Conservation (phyloP, 1,284 basidiomycete genomes). For the Pterulicium gracile region DNA sequence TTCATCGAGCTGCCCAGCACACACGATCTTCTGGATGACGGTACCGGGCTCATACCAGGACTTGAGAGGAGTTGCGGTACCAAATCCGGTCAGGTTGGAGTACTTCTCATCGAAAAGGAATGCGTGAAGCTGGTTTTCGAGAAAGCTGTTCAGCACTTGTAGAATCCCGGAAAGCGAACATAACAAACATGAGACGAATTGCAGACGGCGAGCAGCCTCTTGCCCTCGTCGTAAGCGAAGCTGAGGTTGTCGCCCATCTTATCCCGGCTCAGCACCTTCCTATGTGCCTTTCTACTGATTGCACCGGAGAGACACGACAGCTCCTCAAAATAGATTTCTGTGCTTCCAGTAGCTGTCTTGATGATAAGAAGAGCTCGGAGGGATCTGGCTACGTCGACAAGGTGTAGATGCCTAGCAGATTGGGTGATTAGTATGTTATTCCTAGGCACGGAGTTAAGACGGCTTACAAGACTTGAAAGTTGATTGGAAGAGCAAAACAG, state of each 20-base stretch:
- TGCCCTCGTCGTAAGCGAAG: conserved; percentile 39
- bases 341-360: background rate
- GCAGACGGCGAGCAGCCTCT: conserved; percentile 33
- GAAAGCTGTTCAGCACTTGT: background rate
- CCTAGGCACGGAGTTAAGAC: background rate
- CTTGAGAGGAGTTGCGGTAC: conserved; percentile 27
- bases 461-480: background rate
- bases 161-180: background rate
- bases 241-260: conserved; percentile 32
- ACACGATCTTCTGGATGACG: conserved; percentile 23
- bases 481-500: background rate
- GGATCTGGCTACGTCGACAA: background rate
- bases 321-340: background rate
- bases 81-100: conserved; percentile 22
- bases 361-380: background rate
- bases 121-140: conserved; percentile 27
- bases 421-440: too few species aligned
- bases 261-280: conserved; percentile 18
- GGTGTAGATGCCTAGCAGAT: too few species aligned
- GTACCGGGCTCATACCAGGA: conserved; percentile 32
- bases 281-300: background rate
- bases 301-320: background rate
- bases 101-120: conserved; percentile 36
- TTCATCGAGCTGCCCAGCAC: conserved; percentile 33
- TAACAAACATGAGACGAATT: conserved; percentile 25